phyloP scores from a whole-genome alignment of 2,329 filamentous ascomycete genomes.

The Aspergillus glaucus region DNA sequence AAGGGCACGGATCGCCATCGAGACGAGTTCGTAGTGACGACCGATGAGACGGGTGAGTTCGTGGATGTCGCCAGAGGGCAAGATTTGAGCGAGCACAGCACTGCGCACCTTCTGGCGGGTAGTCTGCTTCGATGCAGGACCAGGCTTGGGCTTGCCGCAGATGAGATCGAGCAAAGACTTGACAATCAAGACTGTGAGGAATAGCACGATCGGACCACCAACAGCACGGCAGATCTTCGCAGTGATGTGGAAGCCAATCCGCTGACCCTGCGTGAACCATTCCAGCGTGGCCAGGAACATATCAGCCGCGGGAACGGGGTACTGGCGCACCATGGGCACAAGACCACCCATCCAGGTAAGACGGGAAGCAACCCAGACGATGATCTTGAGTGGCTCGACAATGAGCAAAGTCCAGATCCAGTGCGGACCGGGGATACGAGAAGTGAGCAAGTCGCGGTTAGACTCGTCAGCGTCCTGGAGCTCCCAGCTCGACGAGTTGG shows the following conservation, averaged over 20 bases:
- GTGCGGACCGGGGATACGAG: slow-evolving; percentile 39
- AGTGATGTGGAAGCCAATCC: slow-evolving; percentile 13
- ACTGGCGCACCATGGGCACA: slow-evolving; percentile 12
- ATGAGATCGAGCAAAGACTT: slow-evolving; percentile 10
- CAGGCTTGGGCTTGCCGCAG: slow-evolving; percentile 13
- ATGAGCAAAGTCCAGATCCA: slow-evolving; percentile 40
- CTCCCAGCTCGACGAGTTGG: slow-evolving; percentile 55
- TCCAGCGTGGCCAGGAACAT: slow-evolving; percentile 11
- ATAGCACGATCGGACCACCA: slow-evolving; percentile 2
- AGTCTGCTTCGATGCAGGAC: slow-evolving; percentile 12
- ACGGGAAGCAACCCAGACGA: slow-evolving; percentile 39
- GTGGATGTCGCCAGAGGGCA: slow-evolving; percentile 41
- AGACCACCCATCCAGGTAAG: slow-evolving; percentile 38
- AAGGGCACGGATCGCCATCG: slow-evolving; percentile 44
- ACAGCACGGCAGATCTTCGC: slow-evolving; percentile 12
- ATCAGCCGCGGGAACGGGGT: slow-evolving; percentile 1
- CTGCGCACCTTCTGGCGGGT: slow-evolving; percentile 11
- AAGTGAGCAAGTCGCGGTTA: slow-evolving; percentile 41
- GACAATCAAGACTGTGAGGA: background rate
- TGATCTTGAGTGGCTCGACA: slow-evolving; percentile 38
- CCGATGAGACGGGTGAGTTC: slow-evolving; percentile 48
- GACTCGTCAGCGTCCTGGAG: slow-evolving; percentile 38
- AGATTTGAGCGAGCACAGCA: slow-evolving; percentile 23
- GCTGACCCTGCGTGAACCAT: slow-evolving; percentile 12
- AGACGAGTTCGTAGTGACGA: slow-evolving; percentile 51